phyloP scores from a whole-genome alignment of 805 yeast genomes.

The Zygoascus biomembranicola region DNA sequence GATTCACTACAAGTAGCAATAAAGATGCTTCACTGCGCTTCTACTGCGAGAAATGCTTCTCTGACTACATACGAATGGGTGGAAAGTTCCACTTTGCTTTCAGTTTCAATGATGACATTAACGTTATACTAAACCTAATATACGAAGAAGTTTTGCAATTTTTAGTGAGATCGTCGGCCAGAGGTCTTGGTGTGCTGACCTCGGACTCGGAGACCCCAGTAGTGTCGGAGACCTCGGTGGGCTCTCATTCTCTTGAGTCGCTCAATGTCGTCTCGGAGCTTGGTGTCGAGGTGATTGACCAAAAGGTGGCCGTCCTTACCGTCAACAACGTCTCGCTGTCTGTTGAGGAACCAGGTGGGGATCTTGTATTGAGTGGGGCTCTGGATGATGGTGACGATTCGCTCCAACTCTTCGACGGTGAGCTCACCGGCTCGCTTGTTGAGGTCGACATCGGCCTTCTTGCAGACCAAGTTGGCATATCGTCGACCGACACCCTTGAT shows the following conservation, averaged over 20 bases:
- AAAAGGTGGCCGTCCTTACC: slow-evolving; percentile 99
- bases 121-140: not conserved
- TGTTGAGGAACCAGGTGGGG: slow-evolving; percentile 99
- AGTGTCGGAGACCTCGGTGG: slow-evolving; percentile 99
- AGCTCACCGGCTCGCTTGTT: slow-evolving; percentile 99
- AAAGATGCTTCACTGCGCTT: no score
- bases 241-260: slow-evolving; percentile 99
- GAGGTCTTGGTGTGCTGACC: slow-evolving; percentile 99
- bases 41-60: no score
- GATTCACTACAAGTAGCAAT: no score
- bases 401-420: slow-evolving; percentile 99
- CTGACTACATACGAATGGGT: no score
- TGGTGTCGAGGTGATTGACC: slow-evolving; percentile 98
- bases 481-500: slow-evolving; percentile 99
- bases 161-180: slow-evolving; percentile 69
- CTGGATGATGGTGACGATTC: slow-evolving; percentile 99
- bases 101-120: not conserved
- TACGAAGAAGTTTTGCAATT: not conserved
- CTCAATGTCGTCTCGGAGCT: slow-evolving; percentile 99
- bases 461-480: slow-evolving; percentile 99
- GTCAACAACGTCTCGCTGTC: slow-evolving; percentile 97
- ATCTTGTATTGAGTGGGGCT: slow-evolving; percentile 99
- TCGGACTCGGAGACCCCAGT: slow-evolving; percentile 99
- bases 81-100: no score
- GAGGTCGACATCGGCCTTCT: slow-evolving; percentile 99